Conservation (phyloP, 2,329 filamentous ascomycete species). For the Diaporthe capsici region DNA sequence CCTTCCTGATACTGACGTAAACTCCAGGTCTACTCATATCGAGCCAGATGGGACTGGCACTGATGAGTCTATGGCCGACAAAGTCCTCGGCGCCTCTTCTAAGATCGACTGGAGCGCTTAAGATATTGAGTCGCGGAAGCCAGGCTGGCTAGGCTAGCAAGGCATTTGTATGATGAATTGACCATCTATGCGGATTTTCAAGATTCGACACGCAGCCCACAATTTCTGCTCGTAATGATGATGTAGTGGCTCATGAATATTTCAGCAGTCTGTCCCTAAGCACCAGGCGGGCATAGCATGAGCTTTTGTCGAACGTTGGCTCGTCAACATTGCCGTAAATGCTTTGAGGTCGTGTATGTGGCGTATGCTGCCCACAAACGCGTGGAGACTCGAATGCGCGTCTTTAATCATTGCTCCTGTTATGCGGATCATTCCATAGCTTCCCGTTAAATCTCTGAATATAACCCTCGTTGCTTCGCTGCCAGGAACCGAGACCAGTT, state of each 20-base stretch:
- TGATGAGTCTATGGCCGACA: conserved; percentile 67
- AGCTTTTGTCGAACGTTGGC: background rate
- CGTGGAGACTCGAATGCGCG: background rate
- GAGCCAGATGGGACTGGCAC: conserved; percentile 92
- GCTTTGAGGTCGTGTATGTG: background rate
- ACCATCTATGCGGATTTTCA: background rate
- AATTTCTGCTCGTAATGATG: background rate
- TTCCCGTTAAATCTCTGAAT: background rate
- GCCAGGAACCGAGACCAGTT: background rate
- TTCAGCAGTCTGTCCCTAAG: no score
- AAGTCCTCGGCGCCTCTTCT: conserved; percentile 47
- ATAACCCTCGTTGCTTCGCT: no score
- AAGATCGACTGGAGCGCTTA: conserved; percentile 38
- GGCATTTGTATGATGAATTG: background rate
- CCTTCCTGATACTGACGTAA: conserved; percentile 6
- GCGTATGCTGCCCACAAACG: background rate
- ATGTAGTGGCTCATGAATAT: no score
- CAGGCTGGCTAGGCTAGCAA: background rate
- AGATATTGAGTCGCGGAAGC: background rate
- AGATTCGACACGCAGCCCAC: background rate
- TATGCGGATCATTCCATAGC: background rate
- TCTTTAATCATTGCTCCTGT: background rate
- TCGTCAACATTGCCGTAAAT: background rate
- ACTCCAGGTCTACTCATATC: conserved; percentile 73
- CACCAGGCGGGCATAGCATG: background rate